Evolutionary conservation across 371 early-diverging fungal species (phyloP), one percentile per base, ranked within the genome.

Genomic region (Umbelopsis sp.): DNA sequence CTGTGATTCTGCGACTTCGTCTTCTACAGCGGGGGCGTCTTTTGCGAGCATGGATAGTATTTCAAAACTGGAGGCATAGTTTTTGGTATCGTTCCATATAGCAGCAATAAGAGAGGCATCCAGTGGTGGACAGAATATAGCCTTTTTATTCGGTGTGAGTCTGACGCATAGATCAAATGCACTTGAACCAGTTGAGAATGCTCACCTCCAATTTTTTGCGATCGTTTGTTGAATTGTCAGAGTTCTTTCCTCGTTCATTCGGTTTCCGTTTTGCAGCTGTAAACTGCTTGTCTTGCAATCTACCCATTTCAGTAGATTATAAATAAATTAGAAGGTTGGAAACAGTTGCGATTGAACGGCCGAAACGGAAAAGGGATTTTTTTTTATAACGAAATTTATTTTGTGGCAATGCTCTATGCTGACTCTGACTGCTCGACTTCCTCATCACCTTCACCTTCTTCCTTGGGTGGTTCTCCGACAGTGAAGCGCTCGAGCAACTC

Each of bases 41-140:
- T 74, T 68, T 0, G 74, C 72, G 32, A 76, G 53, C 10, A 70
- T 44, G 20, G 72, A 22, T 25, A 76, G 38, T 2, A 72, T 66
- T 9, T 69, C 65, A 52, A 69, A 72, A 7, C 70, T 65, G 4
- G 44, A 25, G 25, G 68, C 67, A 57, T 72, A 76, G 14, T 72
- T 64, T 22, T 63, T 63, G 12, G 72, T 70, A 35, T 74, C 77
- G 44, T 68, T 72, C 77, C 77, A 76, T 24, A 76, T 72, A 41
- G 72, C 71, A 44, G 65, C 68, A 63, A 76, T 64, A 41, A 76
- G 69, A n/a, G 72, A 72, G 24, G 70, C 44, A 12, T 76, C 77
- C 2, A 76, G 35, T 41, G 77, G 72, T 24, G 77, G 74, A 53
- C 72, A 76, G 44, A 74, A 74, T 0, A 65, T 41, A 41, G 72